Evolutionary conservation across 768 basidiomycete genomes (phyloP).

Genomic region (Leucocoprinus birnbaumii): DNA sequence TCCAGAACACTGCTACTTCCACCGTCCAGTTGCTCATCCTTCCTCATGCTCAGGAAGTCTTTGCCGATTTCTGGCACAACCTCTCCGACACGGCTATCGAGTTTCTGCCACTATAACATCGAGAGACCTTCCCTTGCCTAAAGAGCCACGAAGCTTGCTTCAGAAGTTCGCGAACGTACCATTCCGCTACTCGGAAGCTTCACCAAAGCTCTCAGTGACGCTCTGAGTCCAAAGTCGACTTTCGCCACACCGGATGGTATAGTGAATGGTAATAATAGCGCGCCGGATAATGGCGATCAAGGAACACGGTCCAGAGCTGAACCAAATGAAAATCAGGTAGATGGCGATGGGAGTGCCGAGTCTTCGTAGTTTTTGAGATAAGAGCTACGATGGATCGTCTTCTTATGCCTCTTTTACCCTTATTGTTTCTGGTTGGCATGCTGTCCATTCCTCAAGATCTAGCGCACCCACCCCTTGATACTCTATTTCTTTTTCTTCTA

Average conservation of each 20-base stretch:
- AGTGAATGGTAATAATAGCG: not conserved
- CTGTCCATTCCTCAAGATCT: no score
- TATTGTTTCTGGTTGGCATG: no score
- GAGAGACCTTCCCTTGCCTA: constrained; percentile 55
- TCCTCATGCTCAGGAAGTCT: constrained; percentile 56
- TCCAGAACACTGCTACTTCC: constrained; percentile 20
- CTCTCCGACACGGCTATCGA: constrained; percentile 50
- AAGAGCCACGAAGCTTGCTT: constrained; percentile 53
- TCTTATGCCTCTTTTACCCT: no score
- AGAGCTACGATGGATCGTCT: no score
- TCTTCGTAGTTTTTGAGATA: not conserved
- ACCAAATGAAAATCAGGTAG: not conserved
- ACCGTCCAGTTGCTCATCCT: constrained; percentile 42
- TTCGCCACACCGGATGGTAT: not conserved
- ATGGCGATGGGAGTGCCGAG: not conserved
- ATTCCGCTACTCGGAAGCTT: constrained; percentile 57
- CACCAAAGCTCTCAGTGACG: constrained; percentile 36
- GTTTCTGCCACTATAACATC: constrained; percentile 48
- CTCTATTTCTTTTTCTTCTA: no score
- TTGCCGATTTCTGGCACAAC: constrained; percentile 44
- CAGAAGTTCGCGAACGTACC: constrained; percentile 59
- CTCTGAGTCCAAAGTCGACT: constrained; percentile 19
- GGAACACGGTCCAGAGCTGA: not conserved
- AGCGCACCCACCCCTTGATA: no score
- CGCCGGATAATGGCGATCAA: not conserved